Base-by-base conservation (phyloP, 345 rosid species). In the Citrus trifoliata region DNA sequence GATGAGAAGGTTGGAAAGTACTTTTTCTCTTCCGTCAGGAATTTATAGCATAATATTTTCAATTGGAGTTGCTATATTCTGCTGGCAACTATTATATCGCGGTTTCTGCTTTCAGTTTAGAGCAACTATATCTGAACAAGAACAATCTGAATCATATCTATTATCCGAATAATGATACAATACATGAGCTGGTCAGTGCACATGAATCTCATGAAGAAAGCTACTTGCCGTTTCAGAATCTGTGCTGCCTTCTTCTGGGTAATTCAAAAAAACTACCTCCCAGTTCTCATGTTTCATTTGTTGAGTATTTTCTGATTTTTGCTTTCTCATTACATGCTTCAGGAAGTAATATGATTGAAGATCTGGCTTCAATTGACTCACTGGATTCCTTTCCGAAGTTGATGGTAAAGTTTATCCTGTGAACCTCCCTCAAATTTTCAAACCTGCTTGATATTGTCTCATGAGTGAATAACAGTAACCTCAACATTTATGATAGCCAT, bases 211-310 rank as follows among this genome's bases (percentile, higher is more conserved):
- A 42, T 30, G 76, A 77, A 56, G 79, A 85, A 86, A 79, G 83
- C 77, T 84, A 73, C 35, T 76, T 71, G 22, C 93, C 89, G 3
- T 96, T 96, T 83, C 89, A 90, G 77, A 94, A 83, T 72, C 77
- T 96, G 79, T 85, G 78, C 33, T 94, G 93, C 82, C 98, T 96
- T 86, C 93, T 94, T 83, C 79, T 94, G 63, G 99, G 98, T 94
- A 90, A 82, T 55, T 72, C 66, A 7, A 28, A 38, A 42, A 14
- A 48, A 69, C 19, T 79, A 32, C 79, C 70, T 76, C 7, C 70
- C 51, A 58, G 73, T 70, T 16, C 42, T 76, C 42, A 28, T 58
- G 67, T 61, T 64, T 68, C 33, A 14, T 73, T 66, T 63, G 0
- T 53, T 24, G 25, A 30, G 55, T 66, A 25, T 78, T 37, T 68